Conservation (phyloP, 495 filamentous ascomycete species). For the Neurospora sp. region DNA sequence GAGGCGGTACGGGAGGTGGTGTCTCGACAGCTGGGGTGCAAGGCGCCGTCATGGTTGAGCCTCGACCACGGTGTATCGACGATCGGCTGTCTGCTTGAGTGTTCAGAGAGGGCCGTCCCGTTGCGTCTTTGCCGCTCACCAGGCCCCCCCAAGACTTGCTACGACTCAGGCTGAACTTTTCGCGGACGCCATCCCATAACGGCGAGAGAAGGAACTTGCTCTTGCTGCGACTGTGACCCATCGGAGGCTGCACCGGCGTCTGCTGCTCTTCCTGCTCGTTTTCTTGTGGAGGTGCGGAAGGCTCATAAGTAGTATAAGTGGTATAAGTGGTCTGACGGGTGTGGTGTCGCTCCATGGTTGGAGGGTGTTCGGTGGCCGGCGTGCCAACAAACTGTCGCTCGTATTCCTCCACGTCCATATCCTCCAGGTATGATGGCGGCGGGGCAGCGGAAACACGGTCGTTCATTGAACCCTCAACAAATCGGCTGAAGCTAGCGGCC, state of each 20-base stretch:
- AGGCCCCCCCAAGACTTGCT: slow-evolving; percentile 13
- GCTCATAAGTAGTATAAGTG: slow-evolving; percentile 4
- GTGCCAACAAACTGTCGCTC: slow-evolving; percentile 27
- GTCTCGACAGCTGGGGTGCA: neutral
- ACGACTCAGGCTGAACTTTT: slow-evolving; percentile 17
- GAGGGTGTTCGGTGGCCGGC: neutral
- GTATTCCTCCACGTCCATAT: slow-evolving; percentile 29
- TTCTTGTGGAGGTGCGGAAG: neutral
- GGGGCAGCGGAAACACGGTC: slow-evolving; percentile 61
- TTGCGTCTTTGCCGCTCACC: neutral
- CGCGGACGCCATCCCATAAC: slow-evolving; percentile 25
- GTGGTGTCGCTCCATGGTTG: neutral
- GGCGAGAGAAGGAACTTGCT: slow-evolving; percentile 19
- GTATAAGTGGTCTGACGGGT: neutral
- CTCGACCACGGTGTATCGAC: neutral
- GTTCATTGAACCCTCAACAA: slow-evolving; percentile 69
- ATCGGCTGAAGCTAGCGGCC: slow-evolving; percentile 27
- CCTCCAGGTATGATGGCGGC: slow-evolving; percentile 50
- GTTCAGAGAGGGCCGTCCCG: neutral
- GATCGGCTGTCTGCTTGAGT: neutral
- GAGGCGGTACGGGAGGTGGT: neutral
- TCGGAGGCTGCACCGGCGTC: neutral
- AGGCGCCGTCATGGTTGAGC: neutral
- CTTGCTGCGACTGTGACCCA: neutral
- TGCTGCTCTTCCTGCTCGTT: neutral